phyloP scores from a whole-genome alignment of 306 rosid genomes.

The Lathyrus oleraceus region DNA sequence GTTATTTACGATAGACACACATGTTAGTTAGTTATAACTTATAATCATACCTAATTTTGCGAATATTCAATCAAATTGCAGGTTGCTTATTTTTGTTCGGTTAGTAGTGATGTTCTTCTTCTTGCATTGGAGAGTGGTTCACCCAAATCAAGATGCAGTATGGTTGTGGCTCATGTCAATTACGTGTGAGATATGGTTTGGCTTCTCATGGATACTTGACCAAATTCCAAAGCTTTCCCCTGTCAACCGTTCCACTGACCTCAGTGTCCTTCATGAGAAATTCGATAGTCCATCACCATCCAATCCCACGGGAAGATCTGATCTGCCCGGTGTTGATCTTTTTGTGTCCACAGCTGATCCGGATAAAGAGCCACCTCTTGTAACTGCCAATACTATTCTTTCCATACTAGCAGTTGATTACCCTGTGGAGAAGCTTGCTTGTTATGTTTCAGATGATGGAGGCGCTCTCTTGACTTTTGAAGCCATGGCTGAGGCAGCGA shows the following conservation, averaged over 20 bases:
- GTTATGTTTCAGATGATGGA: slow-evolving; percentile 59
- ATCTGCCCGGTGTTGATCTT: slow-evolving; percentile 48
- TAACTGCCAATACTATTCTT: slow-evolving; percentile 58
- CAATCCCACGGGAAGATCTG: slow-evolving; percentile 59
- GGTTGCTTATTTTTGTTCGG: slow-evolving; percentile 63
- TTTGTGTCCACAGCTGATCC: slow-evolving; percentile 62
- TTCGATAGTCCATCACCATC: slow-evolving; percentile 48
- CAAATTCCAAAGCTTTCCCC: slow-evolving; percentile 50
- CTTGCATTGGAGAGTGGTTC: slow-evolving; percentile 65
- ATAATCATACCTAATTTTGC: not conserved
- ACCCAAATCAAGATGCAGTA: slow-evolving; percentile 70
- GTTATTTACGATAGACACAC: not conserved
- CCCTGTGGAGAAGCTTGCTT: slow-evolving; percentile 55
- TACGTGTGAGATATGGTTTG: slow-evolving; percentile 56
- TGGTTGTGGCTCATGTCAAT: slow-evolving; percentile 61
- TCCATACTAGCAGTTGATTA: slow-evolving; percentile 53
- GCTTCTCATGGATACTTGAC: slow-evolving; percentile 55
- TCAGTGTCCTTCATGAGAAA: slow-evolving; percentile 47
- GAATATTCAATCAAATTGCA: not conserved
- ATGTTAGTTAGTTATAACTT: not conserved
- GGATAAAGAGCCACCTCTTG: slow-evolving; percentile 53
- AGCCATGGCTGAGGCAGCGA: slow-evolving; percentile 67
- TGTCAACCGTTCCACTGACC: slow-evolving; percentile 50
- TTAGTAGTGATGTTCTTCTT: slow-evolving; percentile 62
- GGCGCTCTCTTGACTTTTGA: slow-evolving; percentile 57